Evolutionary conservation across 148 eudicot species (phyloP).

Genomic region (Rhododendron henanense): DNA sequence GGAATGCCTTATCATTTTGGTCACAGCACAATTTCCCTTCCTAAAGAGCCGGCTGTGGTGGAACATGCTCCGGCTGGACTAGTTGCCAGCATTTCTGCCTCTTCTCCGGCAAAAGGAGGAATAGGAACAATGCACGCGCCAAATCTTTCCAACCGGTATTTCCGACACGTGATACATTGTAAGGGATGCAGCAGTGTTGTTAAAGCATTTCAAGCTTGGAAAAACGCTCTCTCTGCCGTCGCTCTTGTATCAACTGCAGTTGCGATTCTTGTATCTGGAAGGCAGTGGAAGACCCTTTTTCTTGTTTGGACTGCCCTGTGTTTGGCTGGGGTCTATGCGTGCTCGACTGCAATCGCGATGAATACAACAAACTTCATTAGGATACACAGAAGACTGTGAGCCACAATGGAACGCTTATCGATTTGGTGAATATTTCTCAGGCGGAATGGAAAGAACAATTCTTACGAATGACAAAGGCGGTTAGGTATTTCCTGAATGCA

Average conservation of each 20-base stretch:
- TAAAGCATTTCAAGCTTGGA: slow-evolving; percentile 65
- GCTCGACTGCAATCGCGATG: slow-evolving; percentile 62
- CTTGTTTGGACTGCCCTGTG: slow-evolving; percentile 50
- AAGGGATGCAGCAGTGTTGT: slow-evolving; percentile 63
- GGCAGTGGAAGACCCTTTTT: slow-evolving; percentile 80
- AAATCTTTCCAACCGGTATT: slow-evolving; percentile 71
- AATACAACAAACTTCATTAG: slow-evolving; percentile 86
- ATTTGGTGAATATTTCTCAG: background rate
- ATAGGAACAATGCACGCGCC: slow-evolving; percentile 69
- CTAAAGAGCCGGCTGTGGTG: slow-evolving; percentile 69
- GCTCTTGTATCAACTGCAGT: slow-evolving; percentile 58
- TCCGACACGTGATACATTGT: slow-evolving; percentile 85
- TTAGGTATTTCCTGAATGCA: background rate
- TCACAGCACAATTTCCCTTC: slow-evolving; percentile 64
- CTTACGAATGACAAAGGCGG: background rate
- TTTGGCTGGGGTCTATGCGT: slow-evolving; percentile 60
- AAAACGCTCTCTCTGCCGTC: slow-evolving; percentile 45
- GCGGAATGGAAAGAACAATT: background rate
- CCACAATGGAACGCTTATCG: background rate
- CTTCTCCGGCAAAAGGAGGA: slow-evolving; percentile 90
- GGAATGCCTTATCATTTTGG: slow-evolving; percentile 99
- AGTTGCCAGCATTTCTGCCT: slow-evolving; percentile 71
- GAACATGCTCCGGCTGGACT: slow-evolving; percentile 98
- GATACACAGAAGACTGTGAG: slow-evolving; percentile 77
- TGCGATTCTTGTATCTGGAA: slow-evolving; percentile 61